A percentile compares a stretch with the other conserved stretches of the same genome.
Evolutionary conservation across 108 stramenopile genomes (phyloP).

Genomic region (Aurantiochytrium sp.): DNA sequence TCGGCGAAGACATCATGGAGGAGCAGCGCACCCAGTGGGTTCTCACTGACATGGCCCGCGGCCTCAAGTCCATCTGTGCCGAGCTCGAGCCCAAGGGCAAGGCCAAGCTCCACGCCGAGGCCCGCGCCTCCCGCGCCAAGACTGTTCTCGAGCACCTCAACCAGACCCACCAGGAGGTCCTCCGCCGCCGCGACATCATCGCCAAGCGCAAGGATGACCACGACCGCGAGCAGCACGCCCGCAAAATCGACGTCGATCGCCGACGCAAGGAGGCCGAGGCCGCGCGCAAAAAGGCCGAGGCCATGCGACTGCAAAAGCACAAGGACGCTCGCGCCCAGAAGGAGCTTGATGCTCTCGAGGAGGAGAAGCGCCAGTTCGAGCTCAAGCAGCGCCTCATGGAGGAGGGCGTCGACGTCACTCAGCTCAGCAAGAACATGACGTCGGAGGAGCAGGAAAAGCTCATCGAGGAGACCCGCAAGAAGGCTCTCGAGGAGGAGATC

Average conservation of each 20-base stretch:
- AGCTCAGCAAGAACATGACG: constrained; percentile 41
- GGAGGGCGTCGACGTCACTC: neutral
- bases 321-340: constrained; percentile 61
- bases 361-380: constrained; percentile 48
- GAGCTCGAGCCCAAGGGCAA: constrained; percentile 50
- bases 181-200: constrained; percentile 60
- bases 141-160: constrained; percentile 80
- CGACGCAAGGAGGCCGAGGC: constrained; percentile 56
- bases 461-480: constrained; percentile 68
- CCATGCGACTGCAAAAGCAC: constrained; percentile 71
- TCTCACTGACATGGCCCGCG: constrained; percentile 70
- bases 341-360: constrained; percentile 77
- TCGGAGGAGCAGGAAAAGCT: constrained; percentile 28
- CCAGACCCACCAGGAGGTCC: constrained; percentile 77
- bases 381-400: constrained; percentile 26
- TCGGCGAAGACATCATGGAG: constrained; percentile 65
- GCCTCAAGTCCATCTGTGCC: constrained; percentile 53
- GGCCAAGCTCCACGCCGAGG: constrained; percentile 65
- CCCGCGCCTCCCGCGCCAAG: constrained; percentile 63
- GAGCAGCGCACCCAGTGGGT: constrained; percentile 59
- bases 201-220: constrained; percentile 73
- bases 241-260: constrained; percentile 14
- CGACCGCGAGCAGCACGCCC: constrained; percentile 64
- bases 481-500: constrained; percentile 62
- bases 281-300: constrained; percentile 77